Conservation (phyloP, 306 rosid species). For the apple (Malus domestica) region DNA sequence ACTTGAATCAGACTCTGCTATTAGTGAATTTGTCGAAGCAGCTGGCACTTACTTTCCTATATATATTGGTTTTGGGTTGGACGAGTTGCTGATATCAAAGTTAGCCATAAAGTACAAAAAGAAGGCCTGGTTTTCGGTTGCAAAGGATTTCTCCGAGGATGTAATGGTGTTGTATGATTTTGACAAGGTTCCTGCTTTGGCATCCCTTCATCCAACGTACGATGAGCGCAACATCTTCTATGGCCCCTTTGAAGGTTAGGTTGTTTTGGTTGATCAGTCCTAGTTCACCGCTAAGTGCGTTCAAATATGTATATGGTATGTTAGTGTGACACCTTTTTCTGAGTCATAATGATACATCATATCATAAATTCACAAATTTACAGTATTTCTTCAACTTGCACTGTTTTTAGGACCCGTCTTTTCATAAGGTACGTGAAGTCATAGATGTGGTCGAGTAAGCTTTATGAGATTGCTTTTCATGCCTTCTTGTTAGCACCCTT, state of each 20-base stretch:
- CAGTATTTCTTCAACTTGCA: not conserved
- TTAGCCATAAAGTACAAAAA: slow-evolving; percentile 66
- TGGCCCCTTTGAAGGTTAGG: slow-evolving; percentile 95
- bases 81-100: slow-evolving; percentile 45
- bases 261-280: slow-evolving; percentile 1
- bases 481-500: not conserved
- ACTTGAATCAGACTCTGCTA: slow-evolving; percentile 77
- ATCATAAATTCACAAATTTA: not conserved
- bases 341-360: not conserved
- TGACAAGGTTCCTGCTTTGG: slow-evolving; percentile 87
- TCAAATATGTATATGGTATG: not conserved
- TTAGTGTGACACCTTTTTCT: not conserved
- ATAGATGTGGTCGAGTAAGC: not conserved
- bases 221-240: slow-evolving; percentile 68
- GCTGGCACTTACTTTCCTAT: slow-evolving; percentile 73
- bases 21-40: slow-evolving; percentile 53
- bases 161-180: slow-evolving; percentile 68
- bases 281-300: not conserved
- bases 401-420: not conserved
- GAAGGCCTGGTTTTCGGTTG: slow-evolving; percentile 95
- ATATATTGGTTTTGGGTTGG: slow-evolving; percentile 78
- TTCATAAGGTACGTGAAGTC: not conserved
- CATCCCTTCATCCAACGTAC: slow-evolving; percentile 62
- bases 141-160: slow-evolving; percentile 86
- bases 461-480: not conserved